Conservation (phyloP, 768 basidiomycete species). For the Pleurotus ostreatus region DNA sequence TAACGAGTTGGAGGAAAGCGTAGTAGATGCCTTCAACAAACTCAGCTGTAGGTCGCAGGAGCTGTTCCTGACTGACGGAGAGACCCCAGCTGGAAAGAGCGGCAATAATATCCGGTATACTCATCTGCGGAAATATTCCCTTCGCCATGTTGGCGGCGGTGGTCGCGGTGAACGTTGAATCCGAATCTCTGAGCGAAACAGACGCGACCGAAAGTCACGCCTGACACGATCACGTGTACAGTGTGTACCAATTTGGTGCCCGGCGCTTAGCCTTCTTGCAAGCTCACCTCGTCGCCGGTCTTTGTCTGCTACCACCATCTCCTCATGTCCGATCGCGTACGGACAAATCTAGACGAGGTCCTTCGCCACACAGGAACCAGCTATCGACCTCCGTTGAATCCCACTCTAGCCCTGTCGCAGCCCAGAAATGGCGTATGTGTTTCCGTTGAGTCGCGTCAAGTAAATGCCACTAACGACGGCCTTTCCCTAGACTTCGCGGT, state of each 20-base stretch:
- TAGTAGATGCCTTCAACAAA: conserved; percentile 69
- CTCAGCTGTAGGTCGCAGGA: conserved; percentile 61
- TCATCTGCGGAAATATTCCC: conserved; percentile 63
- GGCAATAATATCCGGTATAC: conserved; percentile 56
- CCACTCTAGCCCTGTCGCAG: conserved; percentile 2
- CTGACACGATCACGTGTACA: conserved; percentile 5
- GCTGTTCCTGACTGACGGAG: conserved; percentile 61
- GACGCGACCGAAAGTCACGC: conserved; percentile 5
- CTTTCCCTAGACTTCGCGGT: conserved; percentile 29
- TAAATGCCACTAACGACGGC: too few species aligned
- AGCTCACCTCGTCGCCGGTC: background rate
- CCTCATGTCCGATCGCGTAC: conserved; percentile 18
- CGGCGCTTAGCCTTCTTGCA: too few species aligned
- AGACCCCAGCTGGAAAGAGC: conserved; percentile 69
- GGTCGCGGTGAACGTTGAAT: background rate
- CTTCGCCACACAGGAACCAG: conserved; percentile 19
- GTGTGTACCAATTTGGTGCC: background rate
- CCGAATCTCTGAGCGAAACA: background rate
- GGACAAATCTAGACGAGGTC: conserved; percentile 39
- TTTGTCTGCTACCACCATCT: conserved; percentile 1
- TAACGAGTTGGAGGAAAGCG: conserved; percentile 70
- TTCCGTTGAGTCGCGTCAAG: background rate
- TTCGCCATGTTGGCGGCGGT: conserved; percentile 33
- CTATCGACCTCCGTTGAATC: background rate
- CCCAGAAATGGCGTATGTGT: conserved; percentile 7